Percentiles rank a stretch among this genome's conserved stretches.
Evolutionary conservation across 1,139 yeast genomes (phyloP).

Genomic region (Blastobotrys buckinghamii): DNA sequence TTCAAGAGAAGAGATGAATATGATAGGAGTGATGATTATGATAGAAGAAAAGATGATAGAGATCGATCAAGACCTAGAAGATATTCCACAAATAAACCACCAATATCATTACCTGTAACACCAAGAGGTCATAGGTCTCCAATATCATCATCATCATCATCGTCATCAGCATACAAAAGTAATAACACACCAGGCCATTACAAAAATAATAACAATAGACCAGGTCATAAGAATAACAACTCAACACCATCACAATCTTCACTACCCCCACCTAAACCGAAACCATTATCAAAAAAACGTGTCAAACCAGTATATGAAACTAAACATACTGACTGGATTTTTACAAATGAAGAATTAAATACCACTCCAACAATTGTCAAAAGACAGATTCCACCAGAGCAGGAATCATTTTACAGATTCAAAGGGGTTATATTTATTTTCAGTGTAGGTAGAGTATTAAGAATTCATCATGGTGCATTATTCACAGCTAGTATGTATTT

Average conservation of each 20-base stretch:
- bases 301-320: background rate
- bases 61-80: background rate
- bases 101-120: no score
- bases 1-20: background rate
- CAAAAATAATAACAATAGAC: background rate
- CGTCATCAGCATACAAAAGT: no score
- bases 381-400: background rate
- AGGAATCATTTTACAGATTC: constrained; percentile 39
- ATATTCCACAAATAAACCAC: background rate
- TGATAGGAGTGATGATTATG: background rate
- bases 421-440: constrained; percentile 45
- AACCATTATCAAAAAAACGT: background rate
- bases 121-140: background rate
- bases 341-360: constrained; percentile 10
- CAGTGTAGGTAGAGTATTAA: constrained; percentile 39
- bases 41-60: background rate
- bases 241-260: background rate
- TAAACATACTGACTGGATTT: constrained; percentile 12
- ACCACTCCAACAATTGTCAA: background rate
- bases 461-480: constrained; percentile 43
- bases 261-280: constrained; percentile 5
- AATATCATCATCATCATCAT: background rate
- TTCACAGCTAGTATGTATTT: constrained; percentile 44
- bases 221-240: background rate
- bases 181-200: no score